These are phyloP conservation scores for Psilocybe cyanescens DNA, from an alignment of 768 basidiomycete genomes.

Conservation along the genomic window DNA sequence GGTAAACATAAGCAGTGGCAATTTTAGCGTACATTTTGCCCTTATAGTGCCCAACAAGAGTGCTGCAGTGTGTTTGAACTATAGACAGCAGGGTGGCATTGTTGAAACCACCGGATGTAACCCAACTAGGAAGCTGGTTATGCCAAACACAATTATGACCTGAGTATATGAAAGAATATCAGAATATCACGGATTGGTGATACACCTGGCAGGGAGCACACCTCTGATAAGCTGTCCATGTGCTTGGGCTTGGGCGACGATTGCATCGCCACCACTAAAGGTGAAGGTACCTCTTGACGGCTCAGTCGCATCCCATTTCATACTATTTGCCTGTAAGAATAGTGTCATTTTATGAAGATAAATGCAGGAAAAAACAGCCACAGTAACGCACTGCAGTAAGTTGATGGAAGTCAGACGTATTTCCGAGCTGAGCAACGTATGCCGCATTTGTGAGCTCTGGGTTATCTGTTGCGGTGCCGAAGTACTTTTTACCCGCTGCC, in stretches of 20 bases:
- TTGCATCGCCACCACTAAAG: slow-evolving; percentile 46
- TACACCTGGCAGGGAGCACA: slow-evolving; percentile 2
- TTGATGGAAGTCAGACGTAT: slow-evolving; percentile 45
- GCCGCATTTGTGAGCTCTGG: slow-evolving; percentile 45
- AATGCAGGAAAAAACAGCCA: not conserved
- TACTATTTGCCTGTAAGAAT: slow-evolving; percentile 41
- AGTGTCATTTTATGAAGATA: not conserved
- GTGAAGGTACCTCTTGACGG: slow-evolving; percentile 49
- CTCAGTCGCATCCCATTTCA: slow-evolving; percentile 66
- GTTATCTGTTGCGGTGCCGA: slow-evolving; percentile 56
- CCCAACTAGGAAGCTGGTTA: slow-evolving; percentile 56
- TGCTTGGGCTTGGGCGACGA: slow-evolving; percentile 45
- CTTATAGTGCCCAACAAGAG: slow-evolving; percentile 52
- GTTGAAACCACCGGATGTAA: slow-evolving; percentile 43
- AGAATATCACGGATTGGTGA: not conserved
- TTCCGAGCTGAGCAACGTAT: slow-evolving; percentile 42
- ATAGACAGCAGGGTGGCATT: slow-evolving; percentile 44
- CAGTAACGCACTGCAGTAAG: slow-evolving; percentile 40
- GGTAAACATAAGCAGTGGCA: not conserved
- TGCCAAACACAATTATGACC: slow-evolving; percentile 54
- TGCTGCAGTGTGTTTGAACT: slow-evolving; percentile 50
- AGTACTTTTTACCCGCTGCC: slow-evolving; percentile 49
- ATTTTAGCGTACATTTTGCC: slow-evolving; percentile 45
- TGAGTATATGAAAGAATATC: not conserved
- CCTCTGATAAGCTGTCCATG: slow-evolving; percentile 53